A percentile compares a stretch with the other conserved stretches of the same genome.
Conservation (phyloP, 805 yeast species). For the Saturnispora bothae region DNA sequence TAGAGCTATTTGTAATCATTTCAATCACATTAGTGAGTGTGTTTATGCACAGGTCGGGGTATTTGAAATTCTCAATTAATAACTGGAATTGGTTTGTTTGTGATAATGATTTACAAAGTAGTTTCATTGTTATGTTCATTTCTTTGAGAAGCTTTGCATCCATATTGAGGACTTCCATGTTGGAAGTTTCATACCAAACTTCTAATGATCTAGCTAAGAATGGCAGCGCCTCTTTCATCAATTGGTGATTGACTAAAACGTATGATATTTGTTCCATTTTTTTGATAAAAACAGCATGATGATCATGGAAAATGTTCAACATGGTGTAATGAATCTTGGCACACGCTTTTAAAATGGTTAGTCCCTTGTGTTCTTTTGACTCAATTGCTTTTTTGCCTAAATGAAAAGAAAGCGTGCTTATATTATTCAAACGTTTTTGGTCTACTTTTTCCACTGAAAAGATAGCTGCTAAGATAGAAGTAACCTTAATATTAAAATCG, state of each 20-base stretch:
- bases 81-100: not conserved
- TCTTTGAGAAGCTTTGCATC: not conserved
- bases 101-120: slow-evolving; percentile 6
- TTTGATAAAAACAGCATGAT: too few relatives aligned
- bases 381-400: slow-evolving; percentile 24
- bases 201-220: slow-evolving; percentile 5
- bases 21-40: slow-evolving; percentile 15
- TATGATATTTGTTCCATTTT: slow-evolving; percentile 6
- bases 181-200: slow-evolving; percentile 1
- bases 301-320: slow-evolving; percentile 8
- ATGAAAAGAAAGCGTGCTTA: slow-evolving; percentile 37
- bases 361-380: slow-evolving; percentile 10
- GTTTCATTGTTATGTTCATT: slow-evolving; percentile 2
- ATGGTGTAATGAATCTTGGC: slow-evolving; percentile 26
- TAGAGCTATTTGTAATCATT: slow-evolving; percentile 17
- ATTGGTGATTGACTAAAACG: not conserved
- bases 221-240: not conserved
- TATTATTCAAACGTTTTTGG: slow-evolving; percentile 32
- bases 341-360: slow-evolving; percentile 19
- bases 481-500: slow-evolving; percentile 14
- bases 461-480: not conserved
- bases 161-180: not conserved
- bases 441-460: slow-evolving; percentile 8
- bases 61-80: slow-evolving; percentile 6
- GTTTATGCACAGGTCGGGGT: slow-evolving; percentile 6